Conservation (phyloP, 129 eudicot species). For the Arctium minus region DNA sequence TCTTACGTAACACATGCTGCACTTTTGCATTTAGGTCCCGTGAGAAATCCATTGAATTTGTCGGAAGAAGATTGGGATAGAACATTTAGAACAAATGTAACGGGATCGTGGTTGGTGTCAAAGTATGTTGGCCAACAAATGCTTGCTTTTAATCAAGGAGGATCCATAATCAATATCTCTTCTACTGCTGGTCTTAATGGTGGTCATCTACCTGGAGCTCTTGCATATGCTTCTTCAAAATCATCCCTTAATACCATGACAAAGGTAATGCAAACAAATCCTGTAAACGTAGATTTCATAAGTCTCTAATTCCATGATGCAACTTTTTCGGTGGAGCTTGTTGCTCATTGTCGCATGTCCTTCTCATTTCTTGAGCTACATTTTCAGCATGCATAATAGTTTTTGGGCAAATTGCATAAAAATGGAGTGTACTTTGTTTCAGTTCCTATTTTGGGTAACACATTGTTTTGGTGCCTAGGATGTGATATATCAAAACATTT, state of each 20-base stretch:
- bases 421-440: neutral
- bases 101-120: slow-evolving; percentile 61
- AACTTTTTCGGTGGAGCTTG: too few relatives aligned
- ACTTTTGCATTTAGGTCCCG: slow-evolving; percentile 39
- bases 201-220: slow-evolving; percentile 49
- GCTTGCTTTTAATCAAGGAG: slow-evolving; percentile 54
- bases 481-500: neutral
- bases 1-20: neutral
- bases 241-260: slow-evolving; percentile 49
- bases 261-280: slow-evolving; percentile 13
- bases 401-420: neutral
- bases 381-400: too few relatives aligned
- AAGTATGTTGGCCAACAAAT: slow-evolving; percentile 55
- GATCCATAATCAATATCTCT: slow-evolving; percentile 64
- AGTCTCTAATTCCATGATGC: too few relatives aligned
- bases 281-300: neutral
- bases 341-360: too few relatives aligned
- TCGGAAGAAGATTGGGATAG: slow-evolving; percentile 65
- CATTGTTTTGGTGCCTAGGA: neutral
- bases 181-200: slow-evolving; percentile 70
- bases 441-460: neutral
- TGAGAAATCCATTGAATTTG: slow-evolving; percentile 47
- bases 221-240: slow-evolving; percentile 64
- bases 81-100: slow-evolving; percentile 45
- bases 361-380: too few relatives aligned